Base-by-base conservation (phyloP, 139 green algal genomes). In the Ostreobium quekettii region DNA sequence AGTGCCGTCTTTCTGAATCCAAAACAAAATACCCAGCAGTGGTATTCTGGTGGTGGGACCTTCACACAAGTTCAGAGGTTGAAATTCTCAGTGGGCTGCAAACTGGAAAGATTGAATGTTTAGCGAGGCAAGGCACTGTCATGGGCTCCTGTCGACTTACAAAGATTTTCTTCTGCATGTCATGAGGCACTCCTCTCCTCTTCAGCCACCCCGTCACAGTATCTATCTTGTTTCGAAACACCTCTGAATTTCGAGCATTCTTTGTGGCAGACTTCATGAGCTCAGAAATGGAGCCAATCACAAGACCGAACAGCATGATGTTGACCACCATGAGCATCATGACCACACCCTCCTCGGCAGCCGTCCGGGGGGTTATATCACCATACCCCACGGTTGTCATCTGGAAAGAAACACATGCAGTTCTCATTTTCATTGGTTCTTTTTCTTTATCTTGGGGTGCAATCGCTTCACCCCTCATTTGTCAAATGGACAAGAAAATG, bases 371-470 rank as follows among this genome's bases (percentile, higher is more conserved):
- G 8, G 61, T 56, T 28, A 68, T 68, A 56, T 68, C 61, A 36
- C 61, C 61, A 68, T 57, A 68, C 35, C 61, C 61, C 26, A 68
- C 61, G 37, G 61, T 68, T 4, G 61, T 68, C 35, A 68, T 38
- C 61, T 68, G 36, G 6, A 24, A 68, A 53, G 35, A 36, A 8
- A 68, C 11, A 35, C 15, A 68, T 29, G 19, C 59, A 66, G 4
- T 24, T 66, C 59, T 26, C 19, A 39, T 47, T 39, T 31, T 39
- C 37, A 11, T 56, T 7, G 35, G n/a, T n/a, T n/a, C n/a, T n/a
- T n/a, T n/a, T n/a, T n/a, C n/a, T n/a, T n/a, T n/a, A n/a, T n/a
- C n/a, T n/a, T n/a, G n/a, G n/a, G n/a, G n/a, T n/a, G n/a, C n/a
- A n/a, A n/a, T n/a, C n/a, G n/a, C n/a, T n/a, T n/a, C n/a, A n/a